Base-by-base conservation (phyloP, 352 stramenopile species). In the Pythium brassicae region DNA sequence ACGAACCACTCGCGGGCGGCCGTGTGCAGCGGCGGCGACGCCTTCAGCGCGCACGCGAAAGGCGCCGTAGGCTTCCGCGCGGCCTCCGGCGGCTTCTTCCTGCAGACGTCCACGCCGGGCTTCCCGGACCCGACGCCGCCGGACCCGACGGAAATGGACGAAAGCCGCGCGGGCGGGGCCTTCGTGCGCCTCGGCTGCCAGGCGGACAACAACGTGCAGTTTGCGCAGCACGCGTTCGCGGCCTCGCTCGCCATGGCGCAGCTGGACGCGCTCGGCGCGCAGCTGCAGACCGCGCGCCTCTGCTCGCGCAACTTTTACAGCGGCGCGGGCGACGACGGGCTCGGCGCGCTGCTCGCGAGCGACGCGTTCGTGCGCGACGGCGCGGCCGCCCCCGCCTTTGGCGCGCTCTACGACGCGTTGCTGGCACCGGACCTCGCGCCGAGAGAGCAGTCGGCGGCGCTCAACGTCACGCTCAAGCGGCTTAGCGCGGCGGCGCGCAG, bases 21-120 rank as follows among this genome's bases (percentile, higher is more conserved):
- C 2, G 42, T 83, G 23, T 93, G 83, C 53, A 67, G 65, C 15
- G 80, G 76, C 11, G 63, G 66, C 11, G 68, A 82, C 49, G 5
- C 56, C 9, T 93, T 93, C 55, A 91, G 67, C 54, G 83, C 83
- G 2, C 83, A 93, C 39, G 80, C 79, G 14, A 93, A 93, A 56
- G 83, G 83, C 20, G 71, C 78, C 0, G 69, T 89, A 3, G 77
- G 62, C 9, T 92, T 89, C 45, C 53, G 74, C n/a, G 27, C 43
- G 1, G 26, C 50, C 11, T 70, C 47, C 22, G 83, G 80, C 4
- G 83, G 83, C 19, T 86, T 89, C 57, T 81, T 83, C 43, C 46
- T 93, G 39, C 83, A 93, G 63, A 84, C 80, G 17, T 91, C 83
- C 25, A 93, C 83, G 50, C 83, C 83, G 1, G 83, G 84, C 50